phyloP scores from a whole-genome alignment of 1,284 basidiomycete species.

The Trichosporon faecale region DNA sequence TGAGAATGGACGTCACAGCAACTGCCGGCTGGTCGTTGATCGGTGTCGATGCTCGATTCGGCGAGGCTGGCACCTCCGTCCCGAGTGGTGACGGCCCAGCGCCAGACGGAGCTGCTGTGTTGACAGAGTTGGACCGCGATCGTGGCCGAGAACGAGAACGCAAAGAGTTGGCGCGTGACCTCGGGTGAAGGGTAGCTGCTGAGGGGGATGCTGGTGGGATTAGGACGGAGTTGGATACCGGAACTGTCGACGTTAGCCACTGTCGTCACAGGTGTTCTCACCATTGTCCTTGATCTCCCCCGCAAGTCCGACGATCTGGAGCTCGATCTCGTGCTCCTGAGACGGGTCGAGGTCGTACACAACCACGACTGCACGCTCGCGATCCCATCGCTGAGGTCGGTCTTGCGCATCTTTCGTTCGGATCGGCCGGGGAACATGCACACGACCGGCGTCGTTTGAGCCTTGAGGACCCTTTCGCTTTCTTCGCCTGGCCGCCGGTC shows the following conservation, averaged over 20 bases:
- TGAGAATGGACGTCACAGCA: constrained; percentile 38
- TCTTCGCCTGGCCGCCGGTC: constrained; percentile 13
- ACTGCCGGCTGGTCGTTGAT: constrained; percentile 23
- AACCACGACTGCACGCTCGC: constrained; percentile 49
- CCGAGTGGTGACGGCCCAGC: constrained; percentile 24
- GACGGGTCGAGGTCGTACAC: constrained; percentile 50
- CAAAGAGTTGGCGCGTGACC: constrained; percentile 50
- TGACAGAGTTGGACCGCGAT: constrained; percentile 49
- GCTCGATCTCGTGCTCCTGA: constrained; percentile 52
- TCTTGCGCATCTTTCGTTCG: constrained; percentile 11
- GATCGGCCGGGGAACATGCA: background rate
- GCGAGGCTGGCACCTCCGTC: constrained; percentile 16
- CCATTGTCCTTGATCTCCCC: constrained; percentile 35
- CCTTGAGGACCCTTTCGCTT: constrained; percentile 6
- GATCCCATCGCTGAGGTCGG: constrained; percentile 24
- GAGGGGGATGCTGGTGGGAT: constrained; percentile 40
- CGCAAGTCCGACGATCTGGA: constrained; percentile 47
- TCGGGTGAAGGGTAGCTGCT: constrained; percentile 30
- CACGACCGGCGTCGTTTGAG: constrained; percentile 14
- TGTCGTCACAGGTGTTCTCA: constrained; percentile 13
- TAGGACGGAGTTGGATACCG: constrained; percentile 41
- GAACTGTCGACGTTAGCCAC: constrained; percentile 14
- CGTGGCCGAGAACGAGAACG: constrained; percentile 46
- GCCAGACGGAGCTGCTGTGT: constrained; percentile 25
- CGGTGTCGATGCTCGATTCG: constrained; percentile 15